Evolutionary conservation across 495 filamentous ascomycete species (phyloP).

Genomic region (Penicillium fimorum): DNA sequence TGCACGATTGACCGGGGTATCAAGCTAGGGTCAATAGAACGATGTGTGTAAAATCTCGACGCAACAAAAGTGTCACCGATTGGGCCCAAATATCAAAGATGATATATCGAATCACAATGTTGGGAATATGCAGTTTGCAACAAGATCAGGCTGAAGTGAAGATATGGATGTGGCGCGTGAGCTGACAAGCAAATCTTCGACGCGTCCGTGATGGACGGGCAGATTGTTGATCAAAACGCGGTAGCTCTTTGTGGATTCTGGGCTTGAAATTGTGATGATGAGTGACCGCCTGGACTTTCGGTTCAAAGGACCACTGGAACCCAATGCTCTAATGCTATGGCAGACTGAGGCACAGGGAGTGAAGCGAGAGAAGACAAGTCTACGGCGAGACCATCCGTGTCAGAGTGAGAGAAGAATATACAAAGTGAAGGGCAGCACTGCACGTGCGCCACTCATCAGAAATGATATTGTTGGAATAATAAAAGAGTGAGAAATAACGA

Average conservation of each 20-base stretch:
- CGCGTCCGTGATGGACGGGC: background rate
- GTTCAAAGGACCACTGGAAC: background rate
- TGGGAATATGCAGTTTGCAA: background rate
- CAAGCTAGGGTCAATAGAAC: background rate
- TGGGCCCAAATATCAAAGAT: background rate
- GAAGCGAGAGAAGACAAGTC: slow-evolving; percentile 10
- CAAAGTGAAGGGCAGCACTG: background rate
- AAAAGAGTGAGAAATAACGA: background rate
- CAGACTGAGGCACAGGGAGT: slow-evolving; percentile 1
- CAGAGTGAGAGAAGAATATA: background rate
- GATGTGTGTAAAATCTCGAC: background rate
- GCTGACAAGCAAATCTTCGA: background rate
- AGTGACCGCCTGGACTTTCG: background rate
- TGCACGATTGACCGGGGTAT: background rate
- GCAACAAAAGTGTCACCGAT: background rate
- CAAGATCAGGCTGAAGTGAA: background rate
- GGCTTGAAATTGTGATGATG: background rate
- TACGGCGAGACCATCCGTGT: background rate
- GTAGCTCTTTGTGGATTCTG: background rate
- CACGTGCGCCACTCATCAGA: background rate
- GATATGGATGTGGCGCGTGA: background rate
- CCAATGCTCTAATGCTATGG: slow-evolving; percentile 5
- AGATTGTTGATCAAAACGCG: background rate
- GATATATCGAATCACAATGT: background rate
- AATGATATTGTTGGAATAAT: slow-evolving; percentile 5